A percentile compares a stretch with the other conserved stretches of the same genome.
These are phyloP conservation scores for Hericium alpestre DNA, from an alignment of 768 basidiomycete genomes.

Conservation along the genomic window DNA sequence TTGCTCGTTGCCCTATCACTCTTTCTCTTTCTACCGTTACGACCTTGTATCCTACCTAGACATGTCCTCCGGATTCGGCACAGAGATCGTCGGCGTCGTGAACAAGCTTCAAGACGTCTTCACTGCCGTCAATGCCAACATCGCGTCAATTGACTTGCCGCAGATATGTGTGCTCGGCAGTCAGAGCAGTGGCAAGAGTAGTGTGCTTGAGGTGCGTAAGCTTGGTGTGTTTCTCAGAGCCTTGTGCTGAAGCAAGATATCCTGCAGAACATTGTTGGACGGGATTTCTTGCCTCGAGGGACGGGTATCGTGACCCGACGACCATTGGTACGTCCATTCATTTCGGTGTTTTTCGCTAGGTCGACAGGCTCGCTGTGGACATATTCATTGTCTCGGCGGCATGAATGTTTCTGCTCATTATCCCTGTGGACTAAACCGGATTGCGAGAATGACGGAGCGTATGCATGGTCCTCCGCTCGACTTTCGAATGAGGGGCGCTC, in stretches of 20 bases:
- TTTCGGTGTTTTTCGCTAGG: not conserved
- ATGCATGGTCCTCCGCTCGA: no score
- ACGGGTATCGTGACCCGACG: conserved; percentile 97
- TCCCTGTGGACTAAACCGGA: no score
- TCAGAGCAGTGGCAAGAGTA: conserved; percentile 91
- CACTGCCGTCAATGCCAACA: conserved; percentile 68
- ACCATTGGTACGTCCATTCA: conserved; percentile 59
- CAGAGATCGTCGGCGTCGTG: conserved; percentile 70
- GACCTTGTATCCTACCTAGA: conserved; percentile 4
- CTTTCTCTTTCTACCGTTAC: conserved; percentile 4
- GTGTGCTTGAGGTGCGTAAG: conserved; percentile 71
- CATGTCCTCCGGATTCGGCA: conserved; percentile 57
- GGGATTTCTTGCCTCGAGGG: conserved; percentile 97
- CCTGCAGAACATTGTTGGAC: conserved; percentile 86
- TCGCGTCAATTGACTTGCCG: conserved; percentile 76
- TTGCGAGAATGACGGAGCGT: no score
- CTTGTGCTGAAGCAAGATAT: not conserved
- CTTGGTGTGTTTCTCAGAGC: not conserved
- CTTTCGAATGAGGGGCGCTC: no score
- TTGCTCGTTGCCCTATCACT: not conserved
- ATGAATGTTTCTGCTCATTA: no score
- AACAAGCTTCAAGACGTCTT: conserved; percentile 93
- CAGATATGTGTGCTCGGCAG: conserved; percentile 88
- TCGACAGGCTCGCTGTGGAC: not conserved
- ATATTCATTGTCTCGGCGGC: not conserved